Base-by-base conservation (phyloP, 371 early-diverging fungal species). In the Zychaea mexicana region DNA sequence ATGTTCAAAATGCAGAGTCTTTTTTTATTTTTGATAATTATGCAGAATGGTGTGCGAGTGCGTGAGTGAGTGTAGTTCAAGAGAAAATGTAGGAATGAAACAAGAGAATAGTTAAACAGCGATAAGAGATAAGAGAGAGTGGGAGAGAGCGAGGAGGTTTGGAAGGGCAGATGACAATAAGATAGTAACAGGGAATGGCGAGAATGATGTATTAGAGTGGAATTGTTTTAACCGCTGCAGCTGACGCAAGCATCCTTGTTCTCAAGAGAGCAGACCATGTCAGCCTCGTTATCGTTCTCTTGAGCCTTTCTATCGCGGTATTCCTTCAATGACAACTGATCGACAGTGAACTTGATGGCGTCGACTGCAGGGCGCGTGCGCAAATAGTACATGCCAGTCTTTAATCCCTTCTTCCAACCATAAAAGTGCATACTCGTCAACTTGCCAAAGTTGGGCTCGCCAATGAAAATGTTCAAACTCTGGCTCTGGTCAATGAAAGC, bases 381-480 rank as follows among this genome's bases (percentile, higher is more conserved):
- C 55, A 99, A 83, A 74, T 99, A 99, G 84, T 99, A 99, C 98
- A 99, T 98, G 65, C 99, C 99, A 9, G 99, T 99, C 90, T 99
- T 99, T 47, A 99, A 86, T 2, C 99, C 99, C 78, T 90, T 92
- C 84, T 94, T 94, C 97, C 98, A 99, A 13, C 98, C 99, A 78
- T 99, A 98, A 74, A 99, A 99, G 78, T 99, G 99, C 99, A 99
- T 99, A 22, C 92, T 90, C 1, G 98, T 98, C 61, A 99, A 81
- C 71, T 96, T 93, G 60, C 91, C 92, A 80, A 88, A 96, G 67
- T 88, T 96, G 4, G 99, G 94, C 45, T 94, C 92, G 42, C 94
- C 94, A 65, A 98, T 84, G 78, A 97, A 98, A 45, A 99, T 92
- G 82, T 99, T 99, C 66, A 99, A 88, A 15, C 97, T 97, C 78